phyloP scores from a whole-genome alignment of 2,329 filamentous ascomycete genomes.

The Microdochium nivale region DNA sequence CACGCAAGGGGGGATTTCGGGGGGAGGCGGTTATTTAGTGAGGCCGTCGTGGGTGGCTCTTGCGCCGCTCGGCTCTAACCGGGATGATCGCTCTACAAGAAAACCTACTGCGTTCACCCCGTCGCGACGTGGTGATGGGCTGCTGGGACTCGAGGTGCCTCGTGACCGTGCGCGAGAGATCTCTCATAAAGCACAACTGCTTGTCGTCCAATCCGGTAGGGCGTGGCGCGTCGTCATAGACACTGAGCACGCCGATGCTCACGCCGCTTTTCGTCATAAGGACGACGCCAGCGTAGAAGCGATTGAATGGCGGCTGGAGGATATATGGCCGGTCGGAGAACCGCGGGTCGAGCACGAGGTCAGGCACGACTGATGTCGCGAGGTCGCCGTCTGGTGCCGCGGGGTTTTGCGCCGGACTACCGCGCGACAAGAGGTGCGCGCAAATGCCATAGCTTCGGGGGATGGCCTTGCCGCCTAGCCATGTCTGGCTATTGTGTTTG shows the following conservation, averaged over 20 bases:
- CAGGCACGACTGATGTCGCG: conserved; percentile 22
- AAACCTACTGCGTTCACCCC: conserved; percentile 8
- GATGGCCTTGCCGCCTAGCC: conserved; percentile 20
- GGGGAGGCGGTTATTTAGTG: no score
- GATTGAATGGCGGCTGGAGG: conserved; percentile 9
- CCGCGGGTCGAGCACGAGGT: conserved; percentile 21
- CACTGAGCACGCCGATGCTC: conserved; percentile 8
- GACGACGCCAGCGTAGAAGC: conserved; percentile 10
- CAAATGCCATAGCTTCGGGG: conserved; percentile 20
- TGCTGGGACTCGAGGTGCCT: conserved; percentile 7
- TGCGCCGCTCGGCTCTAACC: no score
- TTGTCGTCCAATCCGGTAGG: neutral
- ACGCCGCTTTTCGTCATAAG: conserved; percentile 7
- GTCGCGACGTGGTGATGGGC: conserved; percentile 2
- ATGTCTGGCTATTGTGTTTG: conserved; percentile 5
- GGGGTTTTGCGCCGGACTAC: neutral
- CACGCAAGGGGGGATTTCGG: no score
- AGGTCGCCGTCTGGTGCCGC: conserved; percentile 7
- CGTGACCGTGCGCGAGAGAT: conserved; percentile 7
- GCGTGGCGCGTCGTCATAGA: conserved; percentile 6
- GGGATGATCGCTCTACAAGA: no score
- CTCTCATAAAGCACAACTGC: conserved; percentile 4
- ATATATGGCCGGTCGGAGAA: conserved; percentile 18
- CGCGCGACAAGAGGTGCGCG: conserved; percentile 15
- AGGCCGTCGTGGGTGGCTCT: no score